Conservation (phyloP, 306 rosid genomes). For the Rosa multiflora region DNA sequence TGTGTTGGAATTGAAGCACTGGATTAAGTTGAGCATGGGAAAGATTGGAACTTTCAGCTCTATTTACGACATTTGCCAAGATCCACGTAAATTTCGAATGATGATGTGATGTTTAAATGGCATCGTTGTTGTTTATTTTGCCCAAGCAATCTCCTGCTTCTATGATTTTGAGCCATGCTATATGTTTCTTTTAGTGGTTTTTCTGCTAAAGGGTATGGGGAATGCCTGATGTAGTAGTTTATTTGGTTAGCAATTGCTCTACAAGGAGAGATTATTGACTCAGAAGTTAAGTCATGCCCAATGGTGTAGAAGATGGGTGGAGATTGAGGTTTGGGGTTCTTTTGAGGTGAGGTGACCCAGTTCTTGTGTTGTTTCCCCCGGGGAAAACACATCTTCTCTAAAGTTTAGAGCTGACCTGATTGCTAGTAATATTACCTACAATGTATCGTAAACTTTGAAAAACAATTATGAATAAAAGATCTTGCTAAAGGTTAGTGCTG, state of each 20-base stretch:
- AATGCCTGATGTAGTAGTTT: background rate
- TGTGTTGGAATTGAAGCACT: background rate
- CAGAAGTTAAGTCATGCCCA: background rate
- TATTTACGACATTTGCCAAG: background rate
- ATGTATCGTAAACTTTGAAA: background rate
- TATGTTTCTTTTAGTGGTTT: background rate
- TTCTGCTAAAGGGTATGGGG: background rate
- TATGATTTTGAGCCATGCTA: background rate
- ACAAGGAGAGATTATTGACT: background rate
- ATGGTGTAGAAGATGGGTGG: background rate
- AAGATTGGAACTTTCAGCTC: background rate
- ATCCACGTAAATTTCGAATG: background rate
- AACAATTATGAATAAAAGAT: background rate
- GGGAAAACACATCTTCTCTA: background rate
- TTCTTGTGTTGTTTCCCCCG: background rate
- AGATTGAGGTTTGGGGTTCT: background rate
- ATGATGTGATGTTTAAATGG: conserved; percentile 1
- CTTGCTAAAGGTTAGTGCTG: background rate
- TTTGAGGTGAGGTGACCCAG: background rate
- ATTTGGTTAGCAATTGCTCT: background rate
- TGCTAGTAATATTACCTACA: background rate
- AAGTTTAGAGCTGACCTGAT: background rate
- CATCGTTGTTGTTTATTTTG: background rate
- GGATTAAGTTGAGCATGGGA: background rate
- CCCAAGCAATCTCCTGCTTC: background rate